Evolutionary conservation across 192 early-diverging fungal species (phyloP).

Genomic region (Rhizoclosmatium globosum): DNA sequence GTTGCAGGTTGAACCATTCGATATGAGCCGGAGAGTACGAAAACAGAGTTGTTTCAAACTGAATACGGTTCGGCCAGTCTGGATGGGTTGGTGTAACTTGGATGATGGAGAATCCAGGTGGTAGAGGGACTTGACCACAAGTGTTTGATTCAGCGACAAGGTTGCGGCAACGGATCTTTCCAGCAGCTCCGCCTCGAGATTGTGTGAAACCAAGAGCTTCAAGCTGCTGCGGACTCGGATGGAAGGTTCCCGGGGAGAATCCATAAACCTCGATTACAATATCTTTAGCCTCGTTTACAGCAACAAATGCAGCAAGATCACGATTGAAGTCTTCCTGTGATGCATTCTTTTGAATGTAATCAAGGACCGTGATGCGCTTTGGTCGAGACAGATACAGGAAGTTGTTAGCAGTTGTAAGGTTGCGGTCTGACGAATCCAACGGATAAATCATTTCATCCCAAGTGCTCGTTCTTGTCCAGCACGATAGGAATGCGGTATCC

Average conservation of each 20-base stretch:
- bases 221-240: no score
- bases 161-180: background rate
- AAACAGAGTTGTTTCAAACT: slow-evolving; percentile 4
- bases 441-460: slow-evolving; percentile 13
- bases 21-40: background rate
- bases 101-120: background rate
- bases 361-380: slow-evolving; percentile 9
- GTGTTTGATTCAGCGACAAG: no score
- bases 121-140: background rate
- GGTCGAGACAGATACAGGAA: background rate
- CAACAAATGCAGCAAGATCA: background rate
- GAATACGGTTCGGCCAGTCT: background rate
- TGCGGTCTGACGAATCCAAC: background rate
- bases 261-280: slow-evolving; percentile 1
- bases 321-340: background rate
- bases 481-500: background rate
- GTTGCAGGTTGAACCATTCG: background rate
- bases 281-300: background rate
- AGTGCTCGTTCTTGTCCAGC: background rate
- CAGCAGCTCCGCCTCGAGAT: background rate
- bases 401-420: background rate
- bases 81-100: background rate
- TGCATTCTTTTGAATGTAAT: background rate
- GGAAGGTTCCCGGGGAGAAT: background rate
- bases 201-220: background rate